Conservation (phyloP, 2,329 filamentous ascomycete genomes). For the Raffaelea arxii region DNA sequence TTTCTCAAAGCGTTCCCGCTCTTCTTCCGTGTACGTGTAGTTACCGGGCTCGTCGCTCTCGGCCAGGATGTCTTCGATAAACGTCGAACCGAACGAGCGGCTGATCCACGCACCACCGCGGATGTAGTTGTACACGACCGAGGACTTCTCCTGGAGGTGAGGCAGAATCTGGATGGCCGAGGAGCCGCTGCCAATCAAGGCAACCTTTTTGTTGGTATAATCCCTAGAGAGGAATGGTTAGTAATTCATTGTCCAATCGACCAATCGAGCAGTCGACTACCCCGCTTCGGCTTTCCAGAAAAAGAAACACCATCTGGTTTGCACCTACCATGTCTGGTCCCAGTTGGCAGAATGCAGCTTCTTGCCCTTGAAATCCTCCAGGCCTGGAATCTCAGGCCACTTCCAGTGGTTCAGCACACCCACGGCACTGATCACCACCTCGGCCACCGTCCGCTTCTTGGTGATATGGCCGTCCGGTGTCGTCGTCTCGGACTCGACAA, state of each 20-base stretch:
- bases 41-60: neutral
- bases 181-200: slow-evolving; percentile 12
- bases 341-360: slow-evolving; percentile 5
- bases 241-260: too few species aligned
- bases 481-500: slow-evolving; percentile 28
- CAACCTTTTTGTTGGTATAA: slow-evolving; percentile 7
- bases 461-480: slow-evolving; percentile 1
- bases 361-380: slow-evolving; percentile 1
- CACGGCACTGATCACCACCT: slow-evolving; percentile 6
- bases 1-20: neutral
- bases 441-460: neutral
- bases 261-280: too few species aligned
- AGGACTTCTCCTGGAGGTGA: neutral
- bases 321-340: neutral
- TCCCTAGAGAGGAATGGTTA: too few species aligned
- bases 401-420: slow-evolving; percentile 3
- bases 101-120: slow-evolving; percentile 7
- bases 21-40: neutral
- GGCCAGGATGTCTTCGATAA: slow-evolving; percentile 1
- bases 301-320: too few species aligned
- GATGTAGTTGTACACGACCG: slow-evolving; percentile 8
- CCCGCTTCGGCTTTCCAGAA: too few species aligned
- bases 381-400: slow-evolving; percentile 4
- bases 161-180: slow-evolving; percentile 10
- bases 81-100: neutral